These are phyloP conservation scores for Endocarpon pusillum DNA, from an alignment of 495 filamentous ascomycete genomes.

Conservation along the genomic window DNA sequence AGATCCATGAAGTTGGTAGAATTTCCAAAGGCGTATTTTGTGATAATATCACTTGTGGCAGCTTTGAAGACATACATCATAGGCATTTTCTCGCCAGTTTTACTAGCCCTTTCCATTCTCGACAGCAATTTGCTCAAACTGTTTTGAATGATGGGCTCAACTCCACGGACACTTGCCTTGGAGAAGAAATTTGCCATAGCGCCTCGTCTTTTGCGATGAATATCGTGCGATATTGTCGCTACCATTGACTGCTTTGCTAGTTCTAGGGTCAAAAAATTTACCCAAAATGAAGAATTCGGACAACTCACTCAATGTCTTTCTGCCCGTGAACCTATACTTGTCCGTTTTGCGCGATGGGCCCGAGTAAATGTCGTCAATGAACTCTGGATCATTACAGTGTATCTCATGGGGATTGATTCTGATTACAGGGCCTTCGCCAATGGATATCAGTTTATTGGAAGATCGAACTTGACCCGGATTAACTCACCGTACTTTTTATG, in stretches of 20 bases:
- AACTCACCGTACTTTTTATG: conserved; percentile 36
- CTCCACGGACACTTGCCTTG: conserved; percentile 13
- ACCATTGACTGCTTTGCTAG: conserved; percentile 18
- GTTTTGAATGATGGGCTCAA: conserved; percentile 15
- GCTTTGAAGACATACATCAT: conserved; percentile 19
- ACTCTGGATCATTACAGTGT: conserved; percentile 18
- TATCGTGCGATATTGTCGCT: conserved; percentile 20
- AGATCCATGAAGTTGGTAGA: conserved; percentile 3
- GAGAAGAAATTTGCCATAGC: conserved; percentile 27
- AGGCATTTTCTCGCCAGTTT: conserved; percentile 12
- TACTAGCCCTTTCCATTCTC: background rate
- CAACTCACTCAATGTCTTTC: conserved; percentile 77
- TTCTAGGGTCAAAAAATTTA: conserved; percentile 5
- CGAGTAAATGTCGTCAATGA: conserved; percentile 36
- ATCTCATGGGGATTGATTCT: conserved; percentile 16
- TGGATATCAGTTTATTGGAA: too few relatives aligned
- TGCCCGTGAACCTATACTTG: conserved; percentile 51
- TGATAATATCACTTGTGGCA: conserved; percentile 24
- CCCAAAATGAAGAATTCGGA: conserved; percentile 8
- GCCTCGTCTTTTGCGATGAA: conserved; percentile 21
- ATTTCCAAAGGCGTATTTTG: conserved; percentile 16
- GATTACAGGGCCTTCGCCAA: conserved; percentile 18
- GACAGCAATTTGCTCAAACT: conserved; percentile 4
- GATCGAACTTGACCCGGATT: conserved; percentile 36
- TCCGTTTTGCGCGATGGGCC: conserved; percentile 44